Conservation (phyloP, 768 basidiomycete species). For the Boletus subcaerulescens region DNA sequence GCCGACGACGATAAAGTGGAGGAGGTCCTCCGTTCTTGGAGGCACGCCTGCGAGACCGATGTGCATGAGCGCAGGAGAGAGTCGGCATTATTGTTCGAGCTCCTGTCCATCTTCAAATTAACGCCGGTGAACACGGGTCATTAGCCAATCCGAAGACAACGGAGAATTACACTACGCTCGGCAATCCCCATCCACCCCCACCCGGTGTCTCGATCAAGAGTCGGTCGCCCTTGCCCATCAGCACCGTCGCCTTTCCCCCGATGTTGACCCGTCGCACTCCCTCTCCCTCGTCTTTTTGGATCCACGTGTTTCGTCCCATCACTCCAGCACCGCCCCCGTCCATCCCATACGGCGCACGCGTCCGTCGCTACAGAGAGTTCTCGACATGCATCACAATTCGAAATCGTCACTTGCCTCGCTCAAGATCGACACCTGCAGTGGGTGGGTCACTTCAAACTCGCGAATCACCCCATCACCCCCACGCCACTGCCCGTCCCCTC, state of each 20-base stretch:
- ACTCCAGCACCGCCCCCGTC: constrained; percentile 73
- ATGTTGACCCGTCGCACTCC: constrained; percentile 71
- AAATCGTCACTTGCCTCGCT: constrained; percentile 57
- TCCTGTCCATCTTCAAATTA: no score
- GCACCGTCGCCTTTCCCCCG: constrained; percentile 83
- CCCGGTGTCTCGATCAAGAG: constrained; percentile 86
- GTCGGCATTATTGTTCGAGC: no score
- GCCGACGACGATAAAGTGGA: constrained; percentile 25
- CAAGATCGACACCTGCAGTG: constrained; percentile 83
- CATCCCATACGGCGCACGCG: constrained; percentile 82
- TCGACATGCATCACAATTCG: no score
- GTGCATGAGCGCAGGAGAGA: constrained; percentile 1
- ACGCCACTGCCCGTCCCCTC: constrained; percentile 65
- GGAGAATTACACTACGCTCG: not conserved
- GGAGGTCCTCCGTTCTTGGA: constrained; percentile 9
- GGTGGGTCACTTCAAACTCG: constrained; percentile 78
- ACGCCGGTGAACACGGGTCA: not conserved
- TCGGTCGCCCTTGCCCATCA: constrained; percentile 85
- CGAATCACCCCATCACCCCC: constrained; percentile 86
- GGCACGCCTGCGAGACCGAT: constrained; percentile 4
- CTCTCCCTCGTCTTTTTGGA: constrained; percentile 28
- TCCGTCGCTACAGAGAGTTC: constrained; percentile 55
- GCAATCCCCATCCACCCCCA: constrained; percentile 79
- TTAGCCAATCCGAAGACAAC: not conserved
- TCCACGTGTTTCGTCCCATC: constrained; percentile 85